A percentile compares a stretch with the other conserved stretches of the same genome.
Conservation (phyloP, 2,329 filamentous ascomycete species). For the Claviceps arundinis region DNA sequence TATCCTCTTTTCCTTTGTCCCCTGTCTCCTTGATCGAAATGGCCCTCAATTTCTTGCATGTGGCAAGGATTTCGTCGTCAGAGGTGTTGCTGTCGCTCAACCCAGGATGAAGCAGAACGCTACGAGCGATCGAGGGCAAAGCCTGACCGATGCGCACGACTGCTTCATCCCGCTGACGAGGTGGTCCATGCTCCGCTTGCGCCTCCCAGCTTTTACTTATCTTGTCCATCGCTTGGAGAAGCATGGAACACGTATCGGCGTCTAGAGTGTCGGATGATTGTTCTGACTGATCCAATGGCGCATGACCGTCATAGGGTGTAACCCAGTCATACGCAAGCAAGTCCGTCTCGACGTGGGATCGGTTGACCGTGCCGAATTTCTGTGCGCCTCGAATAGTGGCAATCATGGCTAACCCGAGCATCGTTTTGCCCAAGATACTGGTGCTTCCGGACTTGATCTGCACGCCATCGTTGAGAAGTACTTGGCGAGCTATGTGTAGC, state of each 20-base stretch:
- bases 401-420: slow-evolving; percentile 35
- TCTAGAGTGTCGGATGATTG: not conserved
- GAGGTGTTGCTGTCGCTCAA: not conserved
- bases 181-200: not conserved
- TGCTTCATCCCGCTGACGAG: not conserved
- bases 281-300: slow-evolving; percentile 20
- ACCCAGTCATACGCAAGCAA: slow-evolving; percentile 39
- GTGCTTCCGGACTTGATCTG: slow-evolving; percentile 1
- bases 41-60: not conserved
- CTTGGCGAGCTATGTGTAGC: slow-evolving; percentile 46
- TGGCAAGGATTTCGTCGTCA: not conserved
- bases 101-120: not conserved
- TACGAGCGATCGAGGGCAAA: slow-evolving; percentile 1
- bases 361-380: not conserved
- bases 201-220: not conserved
- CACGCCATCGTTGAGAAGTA: slow-evolving; percentile 39
- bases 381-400: slow-evolving; percentile 40
- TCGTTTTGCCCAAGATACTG: slow-evolving; percentile 1
- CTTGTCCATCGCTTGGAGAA: slow-evolving; percentile 2
- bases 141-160: not conserved
- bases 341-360: not conserved
- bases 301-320: slow-evolving; percentile 37
- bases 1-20: not conserved
- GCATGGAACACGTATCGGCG: not conserved
- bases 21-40: not conserved